phyloP scores from a whole-genome alignment of 495 filamentous ascomycete genomes.

The Podospora pseudoanserina region DNA sequence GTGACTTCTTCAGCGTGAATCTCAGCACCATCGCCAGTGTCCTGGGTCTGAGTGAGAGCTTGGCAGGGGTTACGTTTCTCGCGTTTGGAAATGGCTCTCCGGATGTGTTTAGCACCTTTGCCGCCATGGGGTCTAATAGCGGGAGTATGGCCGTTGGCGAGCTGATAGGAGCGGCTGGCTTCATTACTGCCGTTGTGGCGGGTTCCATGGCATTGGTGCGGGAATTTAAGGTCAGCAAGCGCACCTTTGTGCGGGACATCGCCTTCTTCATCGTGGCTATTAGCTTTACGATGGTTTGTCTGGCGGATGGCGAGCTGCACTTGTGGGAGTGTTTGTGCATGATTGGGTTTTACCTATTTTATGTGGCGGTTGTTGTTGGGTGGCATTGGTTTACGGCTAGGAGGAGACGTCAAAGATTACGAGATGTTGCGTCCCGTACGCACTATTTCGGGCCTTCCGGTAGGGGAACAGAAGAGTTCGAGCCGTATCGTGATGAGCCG shows the following conservation, averaged over 20 bases:
- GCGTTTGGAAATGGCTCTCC: slow-evolving; percentile 99
- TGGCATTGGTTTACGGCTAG: slow-evolving; percentile 86
- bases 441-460: slow-evolving; percentile 63
- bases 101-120: slow-evolving; percentile 97
- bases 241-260: slow-evolving; percentile 89
- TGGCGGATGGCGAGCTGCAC: slow-evolving; percentile 79
- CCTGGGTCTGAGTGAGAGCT: slow-evolving; percentile 89
- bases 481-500: slow-evolving; percentile 57
- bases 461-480: slow-evolving; percentile 53
- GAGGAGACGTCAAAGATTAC: slow-evolving; percentile 54
- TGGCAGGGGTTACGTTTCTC: slow-evolving; percentile 94
- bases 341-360: slow-evolving; percentile 89
- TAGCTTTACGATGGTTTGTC: slow-evolving; percentile 79
- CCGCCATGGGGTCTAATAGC: slow-evolving; percentile 93
- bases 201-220: slow-evolving; percentile 97
- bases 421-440: slow-evolving; percentile 66
- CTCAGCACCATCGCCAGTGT: slow-evolving; percentile 85
- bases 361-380: slow-evolving; percentile 79
- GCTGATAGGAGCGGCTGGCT: slow-evolving; percentile 89
- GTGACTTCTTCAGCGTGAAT: slow-evolving; percentile 97
- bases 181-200: slow-evolving; percentile 95
- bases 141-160: slow-evolving; percentile 95
- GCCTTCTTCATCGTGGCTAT: slow-evolving; percentile 89
- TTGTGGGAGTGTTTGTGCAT: slow-evolving; percentile 87
- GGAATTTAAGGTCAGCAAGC: slow-evolving; percentile 84